phyloP scores from a whole-genome alignment of 345 rosid genomes.

The Camelina hispida region DNA sequence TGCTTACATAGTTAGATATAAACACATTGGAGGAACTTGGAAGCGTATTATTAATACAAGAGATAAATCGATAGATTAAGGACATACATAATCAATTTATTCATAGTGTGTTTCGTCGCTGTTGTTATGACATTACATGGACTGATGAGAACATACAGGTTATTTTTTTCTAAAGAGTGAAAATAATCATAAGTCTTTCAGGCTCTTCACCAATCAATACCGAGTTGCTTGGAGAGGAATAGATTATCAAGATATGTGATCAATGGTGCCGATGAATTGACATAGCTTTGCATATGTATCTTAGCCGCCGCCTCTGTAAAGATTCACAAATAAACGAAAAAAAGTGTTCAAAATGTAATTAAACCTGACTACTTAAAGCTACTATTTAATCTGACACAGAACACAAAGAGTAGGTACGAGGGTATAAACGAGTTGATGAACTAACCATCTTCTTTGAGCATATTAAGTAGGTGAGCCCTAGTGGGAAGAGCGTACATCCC shows the following conservation, averaged over 20 bases:
- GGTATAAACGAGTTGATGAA: slow-evolving; percentile 37
- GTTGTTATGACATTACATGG: slow-evolving; percentile 20
- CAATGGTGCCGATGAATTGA: slow-evolving; percentile 60
- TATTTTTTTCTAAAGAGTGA: slow-evolving; percentile 16
- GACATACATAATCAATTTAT: neutral
- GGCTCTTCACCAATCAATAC: slow-evolving; percentile 78
- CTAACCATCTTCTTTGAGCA: slow-evolving; percentile 93
- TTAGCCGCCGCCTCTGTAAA: slow-evolving; percentile 71
- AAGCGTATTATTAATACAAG: slow-evolving; percentile 5
- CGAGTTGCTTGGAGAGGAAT: slow-evolving; percentile 69
- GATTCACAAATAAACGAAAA: slow-evolving; percentile 12
- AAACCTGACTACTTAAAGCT: slow-evolving; percentile 3
- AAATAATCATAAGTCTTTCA: neutral
- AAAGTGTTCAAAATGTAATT: neutral
- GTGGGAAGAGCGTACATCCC: slow-evolving; percentile 99
- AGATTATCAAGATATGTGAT: slow-evolving; percentile 71
- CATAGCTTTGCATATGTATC: slow-evolving; percentile 71
- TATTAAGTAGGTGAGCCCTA: slow-evolving; percentile 66
- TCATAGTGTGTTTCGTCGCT: neutral
- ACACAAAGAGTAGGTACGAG: neutral
- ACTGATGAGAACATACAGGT: neutral
- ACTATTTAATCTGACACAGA: slow-evolving; percentile 10
- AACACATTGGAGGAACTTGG: slow-evolving; percentile 1
- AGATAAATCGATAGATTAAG: neutral
- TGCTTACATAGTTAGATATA: neutral